Evolutionary conservation across 257 asterid genomes (phyloP).

Genomic region (Plantago ovata): DNA sequence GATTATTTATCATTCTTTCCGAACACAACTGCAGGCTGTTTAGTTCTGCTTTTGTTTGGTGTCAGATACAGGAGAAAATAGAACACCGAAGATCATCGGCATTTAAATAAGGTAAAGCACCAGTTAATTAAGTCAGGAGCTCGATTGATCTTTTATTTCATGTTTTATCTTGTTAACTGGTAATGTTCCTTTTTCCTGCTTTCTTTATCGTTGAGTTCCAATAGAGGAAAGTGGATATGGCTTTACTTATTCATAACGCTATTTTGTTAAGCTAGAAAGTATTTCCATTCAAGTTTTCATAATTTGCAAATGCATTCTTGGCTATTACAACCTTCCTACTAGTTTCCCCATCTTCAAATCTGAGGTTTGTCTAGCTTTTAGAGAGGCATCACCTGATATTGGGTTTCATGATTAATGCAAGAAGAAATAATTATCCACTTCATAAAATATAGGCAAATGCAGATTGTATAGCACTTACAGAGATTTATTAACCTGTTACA

Average conservation of each 20-base stretch:
- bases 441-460: background rate
- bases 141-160: background rate
- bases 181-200: background rate
- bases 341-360: too few species aligned
- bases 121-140: background rate
- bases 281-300: too few species aligned
- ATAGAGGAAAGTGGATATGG: background rate
- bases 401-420: background rate
- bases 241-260: background rate
- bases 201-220: background rate
- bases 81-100: background rate
- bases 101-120: background rate
- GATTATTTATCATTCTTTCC: background rate
- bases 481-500: background rate
- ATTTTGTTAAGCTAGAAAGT: too few species aligned
- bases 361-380: background rate
- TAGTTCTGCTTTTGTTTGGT: background rate
- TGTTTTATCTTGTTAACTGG: background rate
- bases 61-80: background rate
- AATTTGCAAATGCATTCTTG: background rate
- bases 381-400: too few species aligned
- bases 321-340: too few species aligned
- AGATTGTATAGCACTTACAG: background rate
- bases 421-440: background rate
- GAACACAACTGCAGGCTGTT: background rate